These are phyloP conservation scores for Luffa aegyptiaca DNA, from an alignment of 306 rosid species.

Conservation along the genomic window DNA sequence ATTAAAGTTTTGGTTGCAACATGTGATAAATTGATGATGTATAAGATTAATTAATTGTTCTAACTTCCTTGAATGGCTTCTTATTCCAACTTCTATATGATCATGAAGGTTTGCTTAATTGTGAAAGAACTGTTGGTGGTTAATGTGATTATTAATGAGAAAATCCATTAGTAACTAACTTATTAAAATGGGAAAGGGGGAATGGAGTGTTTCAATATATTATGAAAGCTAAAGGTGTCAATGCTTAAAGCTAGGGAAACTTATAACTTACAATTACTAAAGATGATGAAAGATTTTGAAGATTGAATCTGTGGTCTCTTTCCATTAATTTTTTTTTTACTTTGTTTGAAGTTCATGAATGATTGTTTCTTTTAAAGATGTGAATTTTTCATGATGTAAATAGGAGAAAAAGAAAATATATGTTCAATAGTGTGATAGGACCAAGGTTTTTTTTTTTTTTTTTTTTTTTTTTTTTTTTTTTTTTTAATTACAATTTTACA, in stretches of 20 bases:
- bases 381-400: background rate
- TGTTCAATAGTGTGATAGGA: too few species aligned
- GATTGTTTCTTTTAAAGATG: background rate
- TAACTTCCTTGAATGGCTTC: background rate
- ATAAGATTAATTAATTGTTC: background rate
- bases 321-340: background rate
- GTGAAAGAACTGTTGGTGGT: background rate
- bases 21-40: background rate
- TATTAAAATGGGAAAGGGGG: background rate
- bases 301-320: background rate
- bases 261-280: background rate
- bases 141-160: background rate
- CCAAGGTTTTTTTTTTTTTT: too few species aligned
- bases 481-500: too few species aligned
- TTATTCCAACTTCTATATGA: background rate
- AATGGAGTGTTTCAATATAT: background rate
- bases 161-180: slow-evolving; percentile 10
- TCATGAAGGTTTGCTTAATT: slow-evolving; percentile 1
- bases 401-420: background rate
- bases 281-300: background rate
- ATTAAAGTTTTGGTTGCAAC: background rate
- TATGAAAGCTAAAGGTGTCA: background rate
- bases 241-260: background rate
- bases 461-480: too few species aligned
- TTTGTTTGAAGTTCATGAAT: background rate